Evolutionary conservation across 345 rosid species (phyloP).

Genomic region (Erodium maritimum): DNA sequence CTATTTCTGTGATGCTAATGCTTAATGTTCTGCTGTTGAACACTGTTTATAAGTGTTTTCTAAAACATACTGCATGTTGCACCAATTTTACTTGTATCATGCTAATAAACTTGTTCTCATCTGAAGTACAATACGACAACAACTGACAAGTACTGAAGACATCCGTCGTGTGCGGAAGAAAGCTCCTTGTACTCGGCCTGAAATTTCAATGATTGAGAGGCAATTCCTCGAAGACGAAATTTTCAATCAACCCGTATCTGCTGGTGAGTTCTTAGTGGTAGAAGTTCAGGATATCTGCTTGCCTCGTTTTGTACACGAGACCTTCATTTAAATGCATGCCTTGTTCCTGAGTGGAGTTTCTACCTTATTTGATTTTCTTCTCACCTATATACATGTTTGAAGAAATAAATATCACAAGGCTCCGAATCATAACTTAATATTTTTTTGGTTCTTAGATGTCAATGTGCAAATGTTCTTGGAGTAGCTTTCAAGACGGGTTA

Average conservation of each 20-base stretch:
- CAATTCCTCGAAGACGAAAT: constrained; percentile 67
- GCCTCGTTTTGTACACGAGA: not conserved
- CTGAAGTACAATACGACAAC: constrained; percentile 75
- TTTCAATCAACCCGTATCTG: constrained; percentile 46
- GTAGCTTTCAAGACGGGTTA: not conserved
- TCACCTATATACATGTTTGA: not conserved
- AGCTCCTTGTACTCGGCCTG: constrained; percentile 93
- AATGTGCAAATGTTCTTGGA: not conserved
- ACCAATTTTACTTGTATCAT: not conserved
- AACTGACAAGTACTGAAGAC: constrained; percentile 73
- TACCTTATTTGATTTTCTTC: not conserved
- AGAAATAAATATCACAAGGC: not conserved
- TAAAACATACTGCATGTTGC: not conserved
- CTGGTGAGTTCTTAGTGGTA: constrained; percentile 49
- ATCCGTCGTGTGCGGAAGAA: constrained; percentile 91
- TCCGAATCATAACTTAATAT: not conserved
- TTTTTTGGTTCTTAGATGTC: not conserved
- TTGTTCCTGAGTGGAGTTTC: not conserved
- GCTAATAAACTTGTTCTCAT: constrained; percentile 20
- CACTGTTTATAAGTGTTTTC: not conserved
- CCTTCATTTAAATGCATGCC: not conserved
- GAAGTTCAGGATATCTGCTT: constrained; percentile 7
- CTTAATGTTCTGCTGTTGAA: too few relatives aligned
- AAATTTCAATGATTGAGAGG: constrained; percentile 74
- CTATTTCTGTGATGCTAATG: too few relatives aligned